A percentile compares a stretch with the other conserved stretches of the same genome.
phyloP scores from a whole-genome alignment of 163 green algal genomes.

The Coccomyxa subellipsoidea region DNA sequence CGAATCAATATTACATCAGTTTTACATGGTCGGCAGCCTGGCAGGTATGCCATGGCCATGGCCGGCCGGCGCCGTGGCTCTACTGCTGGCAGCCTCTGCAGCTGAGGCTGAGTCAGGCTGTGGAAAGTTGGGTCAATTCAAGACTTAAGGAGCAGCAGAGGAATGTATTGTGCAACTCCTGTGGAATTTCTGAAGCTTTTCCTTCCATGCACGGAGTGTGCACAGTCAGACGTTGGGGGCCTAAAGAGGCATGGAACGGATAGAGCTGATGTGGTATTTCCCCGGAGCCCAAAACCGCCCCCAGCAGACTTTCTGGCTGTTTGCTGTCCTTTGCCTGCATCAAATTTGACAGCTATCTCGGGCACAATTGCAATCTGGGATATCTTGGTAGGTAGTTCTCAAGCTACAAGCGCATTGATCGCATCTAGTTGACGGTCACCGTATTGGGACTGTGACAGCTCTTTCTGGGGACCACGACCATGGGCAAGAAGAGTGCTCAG shows the following conservation, averaged over 20 bases:
- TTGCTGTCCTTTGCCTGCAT: background rate
- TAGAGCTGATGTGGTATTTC: background rate
- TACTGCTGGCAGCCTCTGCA: no score
- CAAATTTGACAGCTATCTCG: background rate
- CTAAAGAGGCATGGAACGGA: background rate
- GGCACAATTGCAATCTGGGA: background rate
- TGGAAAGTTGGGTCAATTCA: no score
- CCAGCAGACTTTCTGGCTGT: background rate
- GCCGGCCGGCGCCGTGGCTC: no score
- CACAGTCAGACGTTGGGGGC: background rate
- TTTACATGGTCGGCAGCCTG: no score
- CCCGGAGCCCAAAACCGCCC: background rate
- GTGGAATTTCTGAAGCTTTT: no score
- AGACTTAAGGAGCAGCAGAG: no score
- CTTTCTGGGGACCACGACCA: background rate
- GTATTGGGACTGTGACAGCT: background rate
- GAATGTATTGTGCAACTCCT: no score
- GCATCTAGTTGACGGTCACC: background rate
- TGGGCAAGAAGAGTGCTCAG: constrained; percentile 3
- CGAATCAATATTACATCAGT: no score
- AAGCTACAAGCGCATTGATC: background rate
- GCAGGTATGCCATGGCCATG: no score
- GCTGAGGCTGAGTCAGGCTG: no score
- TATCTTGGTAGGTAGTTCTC: background rate
- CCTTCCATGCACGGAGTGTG: background rate